Evolutionary conservation across 2,329 filamentous ascomycete species (phyloP), one percentile per base, ranked within the genome.

Genomic region (Emergomyces pasteurianus): DNA sequence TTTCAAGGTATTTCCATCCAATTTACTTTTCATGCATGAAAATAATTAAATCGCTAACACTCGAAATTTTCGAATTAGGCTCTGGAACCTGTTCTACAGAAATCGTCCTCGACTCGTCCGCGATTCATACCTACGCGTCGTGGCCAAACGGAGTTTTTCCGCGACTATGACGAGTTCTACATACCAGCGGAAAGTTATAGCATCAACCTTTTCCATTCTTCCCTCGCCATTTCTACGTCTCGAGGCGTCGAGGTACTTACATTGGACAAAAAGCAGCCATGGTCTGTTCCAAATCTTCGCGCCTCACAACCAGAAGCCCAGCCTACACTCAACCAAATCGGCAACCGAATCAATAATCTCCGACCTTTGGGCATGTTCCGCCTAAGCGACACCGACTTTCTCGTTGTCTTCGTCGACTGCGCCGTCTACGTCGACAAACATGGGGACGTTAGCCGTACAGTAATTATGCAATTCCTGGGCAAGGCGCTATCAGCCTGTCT

Each of bases 391-490:
- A 88, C 89, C 61, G 94, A 96, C 73, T 99, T 97, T 75, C 79
- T 99, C 31, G 85, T 96, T 56, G 90, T 89, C 43, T 99, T 97
- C 73, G 89, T 95, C 74, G 91, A 96, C 74, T 97, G 92, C 68
- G 94, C 92, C 21, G 92, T 99, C 9, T 99, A 97, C 70, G 89
- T 97, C 71, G 95, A 99, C 79, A 96, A 97, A 76, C 91, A 97
- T 74, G 94, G 94, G 66, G 94, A 99, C 63, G 90, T 99, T 34
- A 92, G 86, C 46, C 88, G 95, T 53, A 90, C 88, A 34, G 90
- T 97, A 62, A 92, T 97, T 69, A 96, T 99, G 91, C 91, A 97
- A 72, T 99, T 97, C 73, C 94, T 95, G n/a, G 94, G 94, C 66
- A 92, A 88, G 69, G 94, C 94, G 1, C 86, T 87, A 64, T 85